Base-by-base conservation (phyloP, 2,329 filamentous ascomycete genomes). In the Nectriaceae sp. region DNA sequence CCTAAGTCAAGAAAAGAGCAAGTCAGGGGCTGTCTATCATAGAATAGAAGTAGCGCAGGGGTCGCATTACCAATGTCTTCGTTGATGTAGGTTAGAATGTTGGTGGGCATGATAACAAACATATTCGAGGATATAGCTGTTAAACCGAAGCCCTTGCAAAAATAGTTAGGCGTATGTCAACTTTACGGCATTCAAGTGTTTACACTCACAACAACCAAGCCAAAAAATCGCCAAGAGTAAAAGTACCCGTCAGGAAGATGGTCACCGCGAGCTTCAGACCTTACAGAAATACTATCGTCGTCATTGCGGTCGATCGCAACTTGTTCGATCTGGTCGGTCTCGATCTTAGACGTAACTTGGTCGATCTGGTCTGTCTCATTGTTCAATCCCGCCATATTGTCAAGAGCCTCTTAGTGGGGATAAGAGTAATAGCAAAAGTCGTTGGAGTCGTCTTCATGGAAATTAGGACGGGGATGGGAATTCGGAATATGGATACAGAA, bases 211-310 rank as follows among this genome's bases (percentile, higher is more conserved):
- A 60, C 40, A 19, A 69, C 48, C 1, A 63, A 56, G 20, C 68
- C 68, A 0, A 71, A 39, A 40, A 71, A 71, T 3, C 55, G 57
- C 8, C 61, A 35, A 4, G 68, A 70, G 43, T 64, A 66, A 49
- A 68, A 71, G 50, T 71, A 71, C 3, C 68, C 69, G 13, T 65
- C 57, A 2, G 68, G 68, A 6, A 71, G 56, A 36, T 69, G 57
- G 26, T 70, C 58, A 2, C 68, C 68, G 2, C 66, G 55, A 5
- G 68, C 68, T 21, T 64, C 68, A 13, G 60, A 65, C 39, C 65
- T 60, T 47, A 70, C 64, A 5, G 69, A 71, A 4, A 61, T 55
- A 4, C 60, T 52, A 48, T 69, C 67, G 11, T 35, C 42, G 15
- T 56, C 53, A n/a, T 41, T 31, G 26, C 15, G 26, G 10, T 15